Percentiles rank a stretch among this genome's conserved stretches.
Conservation (phyloP, 2,329 filamentous ascomycete species). For the Bipolaris victoriae region DNA sequence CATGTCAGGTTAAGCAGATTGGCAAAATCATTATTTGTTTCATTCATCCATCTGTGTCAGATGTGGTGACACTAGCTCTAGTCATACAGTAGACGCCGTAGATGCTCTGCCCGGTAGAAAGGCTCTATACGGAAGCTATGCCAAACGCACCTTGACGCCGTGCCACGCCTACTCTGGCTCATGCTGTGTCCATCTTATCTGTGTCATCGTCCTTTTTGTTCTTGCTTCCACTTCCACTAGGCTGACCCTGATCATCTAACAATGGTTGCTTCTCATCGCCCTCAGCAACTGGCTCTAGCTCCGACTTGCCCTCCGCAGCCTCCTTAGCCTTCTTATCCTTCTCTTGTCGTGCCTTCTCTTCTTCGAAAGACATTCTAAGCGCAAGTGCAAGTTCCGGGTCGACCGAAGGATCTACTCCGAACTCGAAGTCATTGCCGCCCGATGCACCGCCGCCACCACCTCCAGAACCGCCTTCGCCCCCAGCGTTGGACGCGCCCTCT, state of each 20-base stretch:
- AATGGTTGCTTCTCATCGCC: constrained; percentile 66
- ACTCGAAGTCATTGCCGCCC: constrained; percentile 74
- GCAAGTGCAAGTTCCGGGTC: constrained; percentile 95
- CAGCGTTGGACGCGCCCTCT: constrained; percentile 68
- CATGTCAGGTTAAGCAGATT: background rate
- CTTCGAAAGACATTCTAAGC: constrained; percentile 95
- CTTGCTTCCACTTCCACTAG: constrained; percentile 63
- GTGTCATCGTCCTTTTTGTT: constrained; percentile 61
- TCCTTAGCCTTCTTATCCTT: constrained; percentile 80
- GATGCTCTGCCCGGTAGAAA: constrained; percentile 35
- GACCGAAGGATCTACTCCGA: constrained; percentile 86
- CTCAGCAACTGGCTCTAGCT: constrained; percentile 81
- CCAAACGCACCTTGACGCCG: constrained; percentile 2
- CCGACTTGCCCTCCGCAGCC: constrained; percentile 71
- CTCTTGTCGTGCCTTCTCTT: constrained; percentile 93
- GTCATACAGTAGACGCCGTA: constrained; percentile 36
- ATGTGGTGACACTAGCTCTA: constrained; percentile 25
- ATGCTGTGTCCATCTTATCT: constrained; percentile 93
- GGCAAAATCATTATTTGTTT: constrained; percentile 18
- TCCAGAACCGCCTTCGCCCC: constrained; percentile 58
- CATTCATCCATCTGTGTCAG: constrained; percentile 26
- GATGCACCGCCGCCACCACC: constrained; percentile 61
- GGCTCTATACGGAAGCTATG: constrained; percentile 5
- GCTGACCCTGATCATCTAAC: constrained; percentile 68
- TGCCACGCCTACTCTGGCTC: constrained; percentile 34